Base-by-base conservation (phyloP, 23 red algal species). In the Cyanidiococcus yangmingshanensis region DNA sequence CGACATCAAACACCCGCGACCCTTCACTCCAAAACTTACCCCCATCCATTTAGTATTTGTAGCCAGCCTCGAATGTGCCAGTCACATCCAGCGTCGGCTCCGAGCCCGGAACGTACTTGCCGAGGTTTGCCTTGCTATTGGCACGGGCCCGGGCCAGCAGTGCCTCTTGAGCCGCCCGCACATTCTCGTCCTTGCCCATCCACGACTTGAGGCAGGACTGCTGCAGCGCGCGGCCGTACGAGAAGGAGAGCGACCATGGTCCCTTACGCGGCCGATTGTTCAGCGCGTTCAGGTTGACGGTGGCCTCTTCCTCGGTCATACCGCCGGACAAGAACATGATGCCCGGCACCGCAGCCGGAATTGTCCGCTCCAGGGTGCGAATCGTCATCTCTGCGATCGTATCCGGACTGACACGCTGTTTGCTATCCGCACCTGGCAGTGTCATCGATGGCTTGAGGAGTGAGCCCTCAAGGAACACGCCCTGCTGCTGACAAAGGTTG, bases 401-500 rank as follows among this genome's bases (percentile, higher is more conserved):
- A 32, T 90, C 87, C 2, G 92, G 87, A 18, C 75, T 82, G 25
- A 81, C 89, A 1, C 59, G 76, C 12, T 84, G 80, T 51, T 88
- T 79, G 59, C 77, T 90, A 51, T 96, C 92, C 15, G 92, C 83
- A 57, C 92, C 92, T 1, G 92, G 92, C 29, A 96, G 87, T 25
- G 86, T 87, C 92, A 96, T 96, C 79, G 90, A 88, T 1, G 92
- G 92, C 80, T 96, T 96, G 51, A 96, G 87, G 29, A 96, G 85
- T 0, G 92, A 90, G 18, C 92, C 92, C 74, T 96, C 92, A 32
- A 96, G 75, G 57, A 87, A 79, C 21, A 96, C 92, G 15, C 92
- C 92, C 41, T 85, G 82, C n/a, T 59, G 58, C 24, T 96, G 87
- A 68, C 92, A 96, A 2, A 77, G 63, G 80, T 91, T 90, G 85